These are phyloP conservation scores for Microcera coccophila DNA, from an alignment of 2,329 filamentous ascomycete genomes.

Conservation along the genomic window DNA sequence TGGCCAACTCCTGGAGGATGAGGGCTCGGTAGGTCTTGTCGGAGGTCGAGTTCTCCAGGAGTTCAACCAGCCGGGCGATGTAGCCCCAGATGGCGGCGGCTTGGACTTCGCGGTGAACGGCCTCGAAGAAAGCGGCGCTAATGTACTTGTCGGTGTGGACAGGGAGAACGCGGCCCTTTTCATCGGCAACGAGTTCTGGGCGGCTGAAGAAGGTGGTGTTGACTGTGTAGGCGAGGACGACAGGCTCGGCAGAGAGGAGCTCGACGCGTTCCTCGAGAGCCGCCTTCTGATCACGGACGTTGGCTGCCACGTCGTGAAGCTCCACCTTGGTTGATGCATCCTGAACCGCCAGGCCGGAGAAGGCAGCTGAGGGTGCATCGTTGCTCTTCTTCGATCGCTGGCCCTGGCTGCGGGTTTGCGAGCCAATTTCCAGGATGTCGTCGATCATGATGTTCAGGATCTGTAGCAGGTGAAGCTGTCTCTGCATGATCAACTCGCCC, in stretches of 20 bases:
- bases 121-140: slow-evolving; percentile 40
- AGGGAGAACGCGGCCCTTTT: slow-evolving; percentile 39
- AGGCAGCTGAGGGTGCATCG: slow-evolving; percentile 25
- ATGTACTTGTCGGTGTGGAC: slow-evolving; percentile 40
- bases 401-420: slow-evolving; percentile 23
- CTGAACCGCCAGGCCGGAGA: slow-evolving; percentile 33
- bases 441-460: slow-evolving; percentile 40
- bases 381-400: slow-evolving; percentile 27
- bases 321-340: slow-evolving; percentile 25
- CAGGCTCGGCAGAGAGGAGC: slow-evolving; percentile 32
- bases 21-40: slow-evolving; percentile 31
- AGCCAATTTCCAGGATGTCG: slow-evolving; percentile 39
- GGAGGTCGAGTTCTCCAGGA: slow-evolving; percentile 24
- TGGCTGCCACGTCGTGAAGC: slow-evolving; percentile 28
- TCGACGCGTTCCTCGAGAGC: slow-evolving; percentile 33
- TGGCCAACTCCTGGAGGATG: slow-evolving; percentile 44
- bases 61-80: slow-evolving; percentile 33
- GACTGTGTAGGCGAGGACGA: slow-evolving; percentile 31
- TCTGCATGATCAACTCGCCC: slow-evolving; percentile 37
- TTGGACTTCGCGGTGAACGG: slow-evolving; percentile 35
- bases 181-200: slow-evolving; percentile 42
- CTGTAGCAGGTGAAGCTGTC: slow-evolving; percentile 37
- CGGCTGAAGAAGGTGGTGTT: slow-evolving; percentile 37
- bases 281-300: slow-evolving; percentile 32
- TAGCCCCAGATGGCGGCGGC: slow-evolving; percentile 40